phyloP scores from a whole-genome alignment of 495 filamentous ascomycete genomes.

The Penicillium silybi region DNA sequence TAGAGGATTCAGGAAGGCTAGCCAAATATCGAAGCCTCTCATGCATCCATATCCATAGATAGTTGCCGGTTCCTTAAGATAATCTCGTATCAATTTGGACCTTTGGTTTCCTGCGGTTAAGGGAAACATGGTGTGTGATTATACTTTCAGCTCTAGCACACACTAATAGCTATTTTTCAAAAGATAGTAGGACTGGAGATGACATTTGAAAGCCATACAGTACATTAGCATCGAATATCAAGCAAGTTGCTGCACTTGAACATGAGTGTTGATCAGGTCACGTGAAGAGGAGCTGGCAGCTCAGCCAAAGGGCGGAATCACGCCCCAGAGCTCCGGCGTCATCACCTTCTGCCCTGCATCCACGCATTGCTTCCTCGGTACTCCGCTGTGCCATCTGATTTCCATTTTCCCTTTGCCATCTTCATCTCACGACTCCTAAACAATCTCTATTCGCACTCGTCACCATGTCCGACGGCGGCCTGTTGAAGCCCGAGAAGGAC shows the following conservation, averaged over 20 bases:
- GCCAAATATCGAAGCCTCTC: not conserved
- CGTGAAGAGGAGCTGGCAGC: conserved; percentile 23
- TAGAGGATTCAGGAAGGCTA: not conserved
- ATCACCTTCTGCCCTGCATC: conserved; percentile 11
- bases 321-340: conserved; percentile 30
- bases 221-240: not conserved
- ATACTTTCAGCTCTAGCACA: not conserved
- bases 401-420: too few species aligned
- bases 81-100: not conserved
- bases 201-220: too few species aligned
- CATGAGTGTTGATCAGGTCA: conserved; percentile 9
- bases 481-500: conserved; percentile 69
- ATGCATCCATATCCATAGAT: not conserved
- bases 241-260: not conserved
- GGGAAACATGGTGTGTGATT: not conserved
- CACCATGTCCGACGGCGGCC: conserved; percentile 57
- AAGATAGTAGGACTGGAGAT: not conserved
- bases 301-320: conserved; percentile 20
- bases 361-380: conserved; percentile 7
- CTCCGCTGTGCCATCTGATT: not conserved
- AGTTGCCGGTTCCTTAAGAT: not conserved
- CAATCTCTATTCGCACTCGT: conserved; percentile 18
- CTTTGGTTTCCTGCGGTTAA: not conserved
- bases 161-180: not conserved
- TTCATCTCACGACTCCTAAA: not conserved